A percentile compares a stretch with the other conserved stretches of the same genome.
Conservation (phyloP, 75 land plant species). For the Pseudotsuga menziesii region DNA sequence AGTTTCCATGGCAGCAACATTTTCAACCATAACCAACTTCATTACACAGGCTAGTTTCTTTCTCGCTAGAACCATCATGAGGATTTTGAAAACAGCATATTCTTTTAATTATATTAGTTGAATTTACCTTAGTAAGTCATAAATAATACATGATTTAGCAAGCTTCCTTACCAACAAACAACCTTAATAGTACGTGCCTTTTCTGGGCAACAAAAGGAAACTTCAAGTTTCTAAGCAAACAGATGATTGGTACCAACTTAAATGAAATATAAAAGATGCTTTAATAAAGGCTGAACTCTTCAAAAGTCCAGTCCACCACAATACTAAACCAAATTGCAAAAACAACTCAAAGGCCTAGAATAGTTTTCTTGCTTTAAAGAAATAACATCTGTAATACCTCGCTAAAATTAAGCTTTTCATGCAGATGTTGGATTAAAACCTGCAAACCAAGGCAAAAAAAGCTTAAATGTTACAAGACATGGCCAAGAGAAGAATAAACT, state of each 20-base stretch:
- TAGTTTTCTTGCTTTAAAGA: background rate
- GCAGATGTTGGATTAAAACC: conserved; percentile 79
- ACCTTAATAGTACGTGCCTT: no score
- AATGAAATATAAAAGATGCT: background rate
- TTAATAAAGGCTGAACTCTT: background rate
- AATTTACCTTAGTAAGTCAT: background rate
- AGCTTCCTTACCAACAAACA: no score
- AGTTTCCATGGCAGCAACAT: no score
- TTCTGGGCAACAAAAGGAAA: no score
- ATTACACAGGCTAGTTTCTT: no score
- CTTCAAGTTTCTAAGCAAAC: no score
- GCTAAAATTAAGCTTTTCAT: conserved; percentile 56
- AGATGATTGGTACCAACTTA: no score
- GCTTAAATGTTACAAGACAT: background rate
- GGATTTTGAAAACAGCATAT: no score
- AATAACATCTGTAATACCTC: conserved; percentile 48
- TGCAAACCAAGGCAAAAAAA: conserved; percentile 18
- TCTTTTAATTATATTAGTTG: background rate
- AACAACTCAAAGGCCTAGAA: background rate
- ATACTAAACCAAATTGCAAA: background rate
- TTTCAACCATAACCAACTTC: no score
- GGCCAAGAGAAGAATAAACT: background rate
- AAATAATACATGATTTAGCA: background rate
- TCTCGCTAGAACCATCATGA: no score
- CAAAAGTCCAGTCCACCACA: background rate